Percentiles rank a stretch among this genome's conserved stretches.
phyloP scores from a whole-genome alignment of 2,329 filamentous ascomycete species.

The Epichloe uncinata region DNA sequence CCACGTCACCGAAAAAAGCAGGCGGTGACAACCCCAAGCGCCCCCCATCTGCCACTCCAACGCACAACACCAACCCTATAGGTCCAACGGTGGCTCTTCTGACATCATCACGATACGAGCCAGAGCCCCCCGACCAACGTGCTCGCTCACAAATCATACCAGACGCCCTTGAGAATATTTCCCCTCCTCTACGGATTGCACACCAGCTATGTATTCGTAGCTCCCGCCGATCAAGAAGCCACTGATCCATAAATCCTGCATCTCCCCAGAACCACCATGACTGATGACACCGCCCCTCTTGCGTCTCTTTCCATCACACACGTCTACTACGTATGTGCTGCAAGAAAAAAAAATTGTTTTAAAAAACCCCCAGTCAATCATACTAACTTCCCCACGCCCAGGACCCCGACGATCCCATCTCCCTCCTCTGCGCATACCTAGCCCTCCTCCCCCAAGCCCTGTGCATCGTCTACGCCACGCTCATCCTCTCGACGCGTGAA shows the following conservation, averaged over 20 bases:
- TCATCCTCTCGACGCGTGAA: slow-evolving; percentile 86
- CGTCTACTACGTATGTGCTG: slow-evolving; percentile 70
- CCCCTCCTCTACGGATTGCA: not conserved
- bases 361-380: not conserved
- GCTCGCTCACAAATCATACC: not conserved
- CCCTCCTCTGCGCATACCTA: slow-evolving; percentile 88
- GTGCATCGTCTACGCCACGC: slow-evolving; percentile 76
- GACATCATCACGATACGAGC: not conserved
- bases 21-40: slow-evolving; percentile 2
- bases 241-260: not conserved
- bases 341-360: no score
- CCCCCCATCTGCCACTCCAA: not conserved
- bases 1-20: not conserved
- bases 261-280: slow-evolving; percentile 10
- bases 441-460: slow-evolving; percentile 87
- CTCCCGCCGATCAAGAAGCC: not conserved
- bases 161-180: no score
- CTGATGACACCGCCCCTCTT: slow-evolving; percentile 34
- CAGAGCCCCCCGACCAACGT: not conserved
- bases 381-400: slow-evolving; percentile 21
- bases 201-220: not conserved
- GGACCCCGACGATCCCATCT: slow-evolving; percentile 77
- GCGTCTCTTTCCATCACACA: slow-evolving; percentile 90
- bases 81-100: not conserved
- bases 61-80: not conserved